Conservation (phyloP, 106 monocot species). For the Dendrobium chrysotoxum region DNA sequence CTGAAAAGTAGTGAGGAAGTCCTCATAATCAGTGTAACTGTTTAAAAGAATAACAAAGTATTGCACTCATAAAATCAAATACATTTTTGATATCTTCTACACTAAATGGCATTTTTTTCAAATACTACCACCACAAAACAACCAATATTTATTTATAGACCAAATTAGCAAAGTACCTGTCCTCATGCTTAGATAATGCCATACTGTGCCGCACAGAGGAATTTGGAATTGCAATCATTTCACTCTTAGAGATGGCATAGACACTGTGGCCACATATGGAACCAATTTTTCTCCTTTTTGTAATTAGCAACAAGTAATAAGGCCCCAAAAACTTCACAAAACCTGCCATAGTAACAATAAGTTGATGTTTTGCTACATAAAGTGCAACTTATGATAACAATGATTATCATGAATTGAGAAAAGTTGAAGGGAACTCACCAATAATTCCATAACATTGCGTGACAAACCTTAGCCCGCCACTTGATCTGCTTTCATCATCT, state of each 20-base stretch:
- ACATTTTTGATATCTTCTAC: neutral
- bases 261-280: constrained; percentile 66
- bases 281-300: constrained; percentile 67
- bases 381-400: neutral
- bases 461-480: constrained; percentile 72
- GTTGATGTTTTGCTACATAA: neutral
- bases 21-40: neutral
- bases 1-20: too few relatives aligned
- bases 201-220: constrained; percentile 10
- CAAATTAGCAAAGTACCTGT: constrained; percentile 45
- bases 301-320: constrained; percentile 86
- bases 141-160: constrained; percentile 6
- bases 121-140: neutral
- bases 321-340: constrained; percentile 90
- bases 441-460: constrained; percentile 93
- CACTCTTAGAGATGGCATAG: constrained; percentile 60
- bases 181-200: constrained; percentile 53
- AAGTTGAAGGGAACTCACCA: constrained; percentile 37
- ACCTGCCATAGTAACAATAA: constrained; percentile 41
- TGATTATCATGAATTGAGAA: neutral
- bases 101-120: neutral
- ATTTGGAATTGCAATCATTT: constrained; percentile 57
- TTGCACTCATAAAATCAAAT: neutral
- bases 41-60: neutral
- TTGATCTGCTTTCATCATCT: constrained; percentile 65